A percentile compares a stretch with the other conserved stretches of the same genome.
These are phyloP conservation scores for Fusarium sp. DNA, from an alignment of 2,329 filamentous ascomycete species.

Conservation along the genomic window DNA sequence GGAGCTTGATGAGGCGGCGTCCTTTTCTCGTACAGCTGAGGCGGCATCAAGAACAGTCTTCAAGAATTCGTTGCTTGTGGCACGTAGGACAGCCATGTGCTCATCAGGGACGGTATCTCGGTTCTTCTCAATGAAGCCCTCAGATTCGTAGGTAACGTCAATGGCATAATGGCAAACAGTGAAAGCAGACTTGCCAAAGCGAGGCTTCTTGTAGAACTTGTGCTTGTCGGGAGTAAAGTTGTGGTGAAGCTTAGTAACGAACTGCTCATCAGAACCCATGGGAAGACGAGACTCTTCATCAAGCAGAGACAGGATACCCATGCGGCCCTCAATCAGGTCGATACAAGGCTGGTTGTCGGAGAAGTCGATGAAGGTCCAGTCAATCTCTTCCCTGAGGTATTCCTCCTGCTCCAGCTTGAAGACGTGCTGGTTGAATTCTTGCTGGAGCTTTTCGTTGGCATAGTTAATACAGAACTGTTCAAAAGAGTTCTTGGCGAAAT, in stretches of 20 bases:
- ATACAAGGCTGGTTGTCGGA: slow-evolving; percentile 99
- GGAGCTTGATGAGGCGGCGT: slow-evolving; percentile 70
- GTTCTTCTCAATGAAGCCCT: slow-evolving; percentile 99
- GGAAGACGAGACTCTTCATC: slow-evolving; percentile 97
- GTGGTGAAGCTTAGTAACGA: slow-evolving; percentile 94
- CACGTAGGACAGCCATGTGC: slow-evolving; percentile 91
- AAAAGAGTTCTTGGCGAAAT: slow-evolving; percentile 99
- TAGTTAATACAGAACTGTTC: slow-evolving; percentile 99
- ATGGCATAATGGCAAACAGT: slow-evolving; percentile 98
- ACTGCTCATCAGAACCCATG: slow-evolving; percentile 97
- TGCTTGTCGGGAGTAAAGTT: slow-evolving; percentile 92
- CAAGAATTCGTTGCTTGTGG: slow-evolving; percentile 86
- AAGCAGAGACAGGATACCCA: slow-evolving; percentile 89
- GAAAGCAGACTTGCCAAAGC: slow-evolving; percentile 96
- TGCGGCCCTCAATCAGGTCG: slow-evolving; percentile 95
- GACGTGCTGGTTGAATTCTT: slow-evolving; percentile 99
- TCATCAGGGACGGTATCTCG: slow-evolving; percentile 98
- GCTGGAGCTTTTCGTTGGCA: slow-evolving; percentile 98
- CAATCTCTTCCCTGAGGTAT: slow-evolving; percentile 94
- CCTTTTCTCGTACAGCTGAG: slow-evolving; percentile 88
- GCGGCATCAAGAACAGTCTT: slow-evolving; percentile 86
- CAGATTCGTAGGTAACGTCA: slow-evolving; percentile 98
- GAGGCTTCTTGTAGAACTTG: slow-evolving; percentile 97
- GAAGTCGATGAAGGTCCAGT: slow-evolving; percentile 99
- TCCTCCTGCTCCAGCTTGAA: slow-evolving; percentile 99